Evolutionary conservation across 495 filamentous ascomycete genomes (phyloP), one percentile per base, ranked within the genome.

Genomic region (Cercophora newfieldiana): DNA sequence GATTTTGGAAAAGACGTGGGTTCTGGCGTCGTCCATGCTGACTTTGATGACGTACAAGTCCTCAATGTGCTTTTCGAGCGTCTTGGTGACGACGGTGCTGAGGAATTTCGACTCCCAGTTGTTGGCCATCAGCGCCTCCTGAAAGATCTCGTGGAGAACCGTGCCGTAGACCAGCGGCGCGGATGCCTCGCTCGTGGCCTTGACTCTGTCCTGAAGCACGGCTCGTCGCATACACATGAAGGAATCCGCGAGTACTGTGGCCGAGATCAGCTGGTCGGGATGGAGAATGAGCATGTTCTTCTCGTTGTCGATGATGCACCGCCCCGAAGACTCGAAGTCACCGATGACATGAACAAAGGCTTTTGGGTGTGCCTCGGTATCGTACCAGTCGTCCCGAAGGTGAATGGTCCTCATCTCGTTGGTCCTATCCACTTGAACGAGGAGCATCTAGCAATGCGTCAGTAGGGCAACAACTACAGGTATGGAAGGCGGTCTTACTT

Each of bases 261-360:
- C 89, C 12, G 95, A 97, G 59, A 99, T 89, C 24, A 99, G 85
- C 78, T 97, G 94, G 76, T 99, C 95, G 2, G 95, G 95, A 74
- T 99, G 93, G 14, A 99, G 82, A 68, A 99, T 94, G 44, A 99
- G 78, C 80, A 97, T 90, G 70, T 96, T 91, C 60, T 89, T 80
- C 25, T 80, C 76, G 73, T 97, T 91, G 74, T 93, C 89, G 63
- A 89, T 78, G 59, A 97, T 81, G 66, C 92, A 84, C 74, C 87
- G 89, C 6, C 90, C 89, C 12, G 77, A 79, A 4, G 79, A 66
- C 61, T 89, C 80, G 70, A 97, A 96, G 21, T 86, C 79, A n/a
- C 93, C 93, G 63, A 97, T 89, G 61, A 97, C 77, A 77, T 97
- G 92, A 60, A 98, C 87, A 72, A 87, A 92, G 8, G 90, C 87